Conservation (phyloP, 371 early-diverging fungal species). For the Neoconidiobolus thromboides region DNA sequence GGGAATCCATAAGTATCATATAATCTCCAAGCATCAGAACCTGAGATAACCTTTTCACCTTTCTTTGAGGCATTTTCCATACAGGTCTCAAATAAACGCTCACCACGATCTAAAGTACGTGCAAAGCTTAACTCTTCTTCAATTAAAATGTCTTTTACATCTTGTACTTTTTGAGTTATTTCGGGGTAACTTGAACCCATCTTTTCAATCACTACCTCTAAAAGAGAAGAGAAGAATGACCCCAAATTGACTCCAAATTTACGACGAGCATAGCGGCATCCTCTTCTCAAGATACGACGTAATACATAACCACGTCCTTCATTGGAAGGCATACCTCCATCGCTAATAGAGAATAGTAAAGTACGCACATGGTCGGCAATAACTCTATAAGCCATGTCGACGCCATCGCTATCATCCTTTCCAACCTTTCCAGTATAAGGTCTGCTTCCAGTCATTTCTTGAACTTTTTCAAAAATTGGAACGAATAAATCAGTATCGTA, state of each 20-base stretch:
- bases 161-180: constrained; percentile 42
- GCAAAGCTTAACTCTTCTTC: constrained; percentile 95
- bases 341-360: constrained; percentile 91
- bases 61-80: constrained; percentile 46
- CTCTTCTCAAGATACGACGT: constrained; percentile 95
- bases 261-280: constrained; percentile 86
- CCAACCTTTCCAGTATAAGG: constrained; percentile 76
- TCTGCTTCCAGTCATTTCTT: constrained; percentile 68
- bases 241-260: constrained; percentile 83
- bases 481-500: constrained; percentile 95
- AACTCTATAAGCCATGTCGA: constrained; percentile 98
- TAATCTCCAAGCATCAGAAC: constrained; percentile 91
- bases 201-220: constrained; percentile 62
- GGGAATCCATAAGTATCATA: constrained; percentile 99
- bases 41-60: constrained; percentile 41
- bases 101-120: constrained; percentile 96
- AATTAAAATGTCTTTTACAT: constrained; percentile 80
- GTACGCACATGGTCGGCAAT: constrained; percentile 99
- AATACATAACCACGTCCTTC: constrained; percentile 99
- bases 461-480: constrained; percentile 70
- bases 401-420: constrained; percentile 74
- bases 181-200: constrained; percentile 87
- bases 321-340: constrained; percentile 92
- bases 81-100: constrained; percentile 77
- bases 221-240: constrained; percentile 75